Evolutionary conservation across 345 rosid species (phyloP).

Genomic region (Erysimum cheiranthoides): DNA sequence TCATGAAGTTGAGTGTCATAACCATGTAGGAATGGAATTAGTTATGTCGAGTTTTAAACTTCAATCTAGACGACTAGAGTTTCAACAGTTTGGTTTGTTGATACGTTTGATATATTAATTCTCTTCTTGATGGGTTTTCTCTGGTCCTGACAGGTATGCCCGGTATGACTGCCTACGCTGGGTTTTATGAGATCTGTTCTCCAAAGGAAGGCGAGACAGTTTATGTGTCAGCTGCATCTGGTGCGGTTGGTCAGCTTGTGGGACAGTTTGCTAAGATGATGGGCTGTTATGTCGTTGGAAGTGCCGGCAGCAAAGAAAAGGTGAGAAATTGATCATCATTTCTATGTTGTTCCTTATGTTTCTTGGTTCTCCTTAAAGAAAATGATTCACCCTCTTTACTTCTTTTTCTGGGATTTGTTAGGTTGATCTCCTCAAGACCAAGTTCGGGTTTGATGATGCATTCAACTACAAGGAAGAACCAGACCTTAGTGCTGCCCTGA

Average conservation of each 20-base stretch:
- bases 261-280: slow-evolving; percentile 59
- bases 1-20: not conserved
- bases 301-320: slow-evolving; percentile 60
- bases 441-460: slow-evolving; percentile 76
- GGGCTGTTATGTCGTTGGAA: slow-evolving; percentile 66
- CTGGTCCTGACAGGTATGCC: slow-evolving; percentile 50
- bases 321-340: slow-evolving; percentile 31
- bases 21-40: not conserved
- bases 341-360: not conserved
- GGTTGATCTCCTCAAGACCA: slow-evolving; percentile 68
- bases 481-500: slow-evolving; percentile 58
- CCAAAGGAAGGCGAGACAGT: slow-evolving; percentile 58
- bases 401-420: slow-evolving; percentile 10
- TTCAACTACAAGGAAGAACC: slow-evolving; percentile 76
- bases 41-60: not conserved
- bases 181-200: slow-evolving; percentile 52
- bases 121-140: not conserved
- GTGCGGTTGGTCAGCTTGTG: slow-evolving; percentile 64
- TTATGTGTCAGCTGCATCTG: slow-evolving; percentile 60
- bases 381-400: slow-evolving; percentile 14
- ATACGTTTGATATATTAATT: not conserved
- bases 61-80: not conserved
- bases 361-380: not conserved
- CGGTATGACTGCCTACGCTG: slow-evolving; percentile 60
- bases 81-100: not conserved